Base-by-base conservation (phyloP, 1,139 yeast species). In the Zygoascus sp. region DNA sequence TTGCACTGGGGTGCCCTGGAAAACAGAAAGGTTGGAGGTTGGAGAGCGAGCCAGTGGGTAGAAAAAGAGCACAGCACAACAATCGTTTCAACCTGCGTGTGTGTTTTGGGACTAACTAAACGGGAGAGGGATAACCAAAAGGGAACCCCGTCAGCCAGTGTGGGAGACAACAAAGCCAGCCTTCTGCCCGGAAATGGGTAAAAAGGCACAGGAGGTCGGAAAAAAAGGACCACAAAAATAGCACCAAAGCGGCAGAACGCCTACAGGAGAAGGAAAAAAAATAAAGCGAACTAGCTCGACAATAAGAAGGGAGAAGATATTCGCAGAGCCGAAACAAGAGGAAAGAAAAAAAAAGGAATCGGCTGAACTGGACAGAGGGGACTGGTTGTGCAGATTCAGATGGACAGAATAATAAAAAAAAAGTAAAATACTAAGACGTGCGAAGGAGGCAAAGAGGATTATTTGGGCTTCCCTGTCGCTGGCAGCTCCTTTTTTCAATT, bases 41-140 rank as follows among this genome's bases (percentile, higher is more conserved):
- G 13, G 15, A 9, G 15, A 13, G 34, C 13, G 34, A 30, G 34
- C 13, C 16, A 3, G 34, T 30, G 15, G 34, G 34, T 13, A 13
- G 16, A 15, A 30, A 30, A 30, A 4, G 15, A 13, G 13, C 17
- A 30, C 5, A 30, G 34, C 15, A 30, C 11, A 16, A 30, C 8
- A 23, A n/a, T 30, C 34, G 34, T 30, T 30, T 30, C 34, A 30
- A 7, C 17, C n/a, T n/a, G n/a, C n/a, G n/a, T 30, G 34, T 13
- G 17, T 30, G 34, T 30, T 30, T 30, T 30, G 34, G 34, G 34
- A 30, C 34, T 30, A 30, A 30, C 34, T 30, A 30, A 30, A 30
- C 34, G 34, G 34, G 34, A 30, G 34, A 30, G 17, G 34, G 28
- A 25, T 25, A 7, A 25, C 28, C 28, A 25, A 25, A 25, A 25